Conservation (phyloP, 495 filamentous ascomycete genomes). For the Penicillium macrosclerotiorum region DNA sequence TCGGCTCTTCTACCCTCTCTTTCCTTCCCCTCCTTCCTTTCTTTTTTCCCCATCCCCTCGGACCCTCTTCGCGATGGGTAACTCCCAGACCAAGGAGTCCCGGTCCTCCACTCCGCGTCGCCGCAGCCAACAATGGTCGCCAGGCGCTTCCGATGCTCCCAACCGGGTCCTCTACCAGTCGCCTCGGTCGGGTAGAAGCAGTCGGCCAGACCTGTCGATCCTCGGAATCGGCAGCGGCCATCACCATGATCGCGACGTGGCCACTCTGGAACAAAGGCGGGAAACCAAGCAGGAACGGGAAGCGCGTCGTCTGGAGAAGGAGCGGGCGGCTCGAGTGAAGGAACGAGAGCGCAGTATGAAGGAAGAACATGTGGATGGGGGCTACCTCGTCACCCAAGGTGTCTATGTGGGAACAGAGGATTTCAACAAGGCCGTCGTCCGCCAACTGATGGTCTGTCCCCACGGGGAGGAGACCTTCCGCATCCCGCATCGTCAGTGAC, state of each 20-base stretch:
- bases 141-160: conserved; percentile 32
- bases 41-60: conserved; percentile 1
- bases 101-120: conserved; percentile 36
- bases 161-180: conserved; percentile 40
- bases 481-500: background rate
- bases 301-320: conserved; percentile 78
- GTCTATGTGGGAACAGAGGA: conserved; percentile 91
- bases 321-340: conserved; percentile 66
- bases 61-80: conserved; percentile 51
- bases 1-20: background rate
- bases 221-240: conserved; percentile 48
- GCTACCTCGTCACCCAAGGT: conserved; percentile 90
- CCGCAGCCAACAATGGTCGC: conserved; percentile 38
- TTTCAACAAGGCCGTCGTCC: conserved; percentile 84
- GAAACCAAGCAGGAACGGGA: conserved; percentile 94
- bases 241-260: conserved; percentile 40
- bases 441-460: conserved; percentile 79
- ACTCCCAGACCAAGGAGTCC: conserved; percentile 59
- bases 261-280: conserved; percentile 54
- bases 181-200: conserved; percentile 46
- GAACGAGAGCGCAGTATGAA: conserved; percentile 90
- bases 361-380: conserved; percentile 92
- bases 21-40: conserved; percentile 5
- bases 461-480: background rate
- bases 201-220: conserved; percentile 56